Percentiles rank a stretch among this genome's conserved stretches.
phyloP scores from a whole-genome alignment of 2,329 filamentous ascomycete species.

The Botrytis cinerea region DNA sequence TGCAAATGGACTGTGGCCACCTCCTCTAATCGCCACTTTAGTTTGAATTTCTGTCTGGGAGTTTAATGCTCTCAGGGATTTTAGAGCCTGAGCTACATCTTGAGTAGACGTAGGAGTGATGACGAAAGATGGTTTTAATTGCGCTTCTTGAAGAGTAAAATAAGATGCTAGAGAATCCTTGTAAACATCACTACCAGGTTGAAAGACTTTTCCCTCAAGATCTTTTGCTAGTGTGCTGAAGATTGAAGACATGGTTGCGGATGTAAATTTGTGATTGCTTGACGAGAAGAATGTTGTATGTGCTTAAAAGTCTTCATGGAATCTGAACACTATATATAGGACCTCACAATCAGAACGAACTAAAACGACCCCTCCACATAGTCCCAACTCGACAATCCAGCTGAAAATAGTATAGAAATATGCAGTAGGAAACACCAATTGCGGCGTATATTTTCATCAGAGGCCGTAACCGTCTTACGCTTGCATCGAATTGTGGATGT shows the following conservation, averaged over 20 bases:
- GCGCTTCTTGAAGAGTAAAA: conserved; percentile 28
- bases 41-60: conserved; percentile 8
- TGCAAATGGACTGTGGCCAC: conserved; percentile 39
- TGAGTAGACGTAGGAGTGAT: conserved; percentile 29
- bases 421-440: neutral
- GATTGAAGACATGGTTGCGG: neutral
- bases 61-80: conserved; percentile 24
- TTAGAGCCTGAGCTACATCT: conserved; percentile 31
- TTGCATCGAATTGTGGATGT: neutral
- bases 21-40: conserved; percentile 34
- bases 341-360: neutral
- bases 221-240: neutral
- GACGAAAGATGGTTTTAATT: conserved; percentile 30
- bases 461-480: no score
- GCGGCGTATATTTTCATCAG: neutral
- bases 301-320: neutral
- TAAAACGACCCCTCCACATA: neutral
- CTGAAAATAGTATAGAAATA: neutral
- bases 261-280: neutral
- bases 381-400: neutral
- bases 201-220: neutral
- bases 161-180: neutral
- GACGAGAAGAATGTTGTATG: neutral
- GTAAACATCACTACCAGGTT: neutral
- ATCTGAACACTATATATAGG: neutral